Evolutionary conservation across 179 eudicot genomes (phyloP).

Genomic region (Beta corolliflora): DNA sequence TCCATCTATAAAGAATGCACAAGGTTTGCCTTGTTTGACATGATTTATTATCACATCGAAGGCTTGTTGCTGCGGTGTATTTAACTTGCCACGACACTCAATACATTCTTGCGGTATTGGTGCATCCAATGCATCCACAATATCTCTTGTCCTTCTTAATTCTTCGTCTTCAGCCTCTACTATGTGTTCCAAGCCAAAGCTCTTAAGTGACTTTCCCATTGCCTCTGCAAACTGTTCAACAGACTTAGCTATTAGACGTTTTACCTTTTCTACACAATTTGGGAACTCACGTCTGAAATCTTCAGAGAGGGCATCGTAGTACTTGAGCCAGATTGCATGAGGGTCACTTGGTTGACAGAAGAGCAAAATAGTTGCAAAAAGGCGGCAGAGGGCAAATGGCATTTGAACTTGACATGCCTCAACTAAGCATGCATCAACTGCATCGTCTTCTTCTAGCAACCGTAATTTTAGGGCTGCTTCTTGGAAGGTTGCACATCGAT

Average conservation of each 20-base stretch:
- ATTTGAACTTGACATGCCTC: slow-evolving; percentile 24
- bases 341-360: slow-evolving; percentile 14
- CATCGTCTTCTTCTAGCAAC: slow-evolving; percentile 16
- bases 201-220: not conserved
- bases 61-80: not conserved
- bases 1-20: not conserved
- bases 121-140: slow-evolving; percentile 4
- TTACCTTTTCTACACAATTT: too few relatives aligned
- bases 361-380: slow-evolving; percentile 24
- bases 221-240: not conserved
- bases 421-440: not conserved
- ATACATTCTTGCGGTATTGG: not conserved
- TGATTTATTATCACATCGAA: not conserved
- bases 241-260: too few relatives aligned
- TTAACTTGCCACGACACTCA: not conserved
- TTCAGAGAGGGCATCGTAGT: slow-evolving; percentile 14
- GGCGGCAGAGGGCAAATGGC: slow-evolving; percentile 10
- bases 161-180: not conserved
- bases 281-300: too few relatives aligned
- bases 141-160: not conserved
- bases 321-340: not conserved
- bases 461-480: slow-evolving; percentile 12
- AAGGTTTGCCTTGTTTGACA: not conserved
- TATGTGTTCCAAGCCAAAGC: not conserved
- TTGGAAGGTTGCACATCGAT: not conserved